Base-by-base conservation (phyloP, 768 basidiomycete species). In the Lactarius hatsudake region DNA sequence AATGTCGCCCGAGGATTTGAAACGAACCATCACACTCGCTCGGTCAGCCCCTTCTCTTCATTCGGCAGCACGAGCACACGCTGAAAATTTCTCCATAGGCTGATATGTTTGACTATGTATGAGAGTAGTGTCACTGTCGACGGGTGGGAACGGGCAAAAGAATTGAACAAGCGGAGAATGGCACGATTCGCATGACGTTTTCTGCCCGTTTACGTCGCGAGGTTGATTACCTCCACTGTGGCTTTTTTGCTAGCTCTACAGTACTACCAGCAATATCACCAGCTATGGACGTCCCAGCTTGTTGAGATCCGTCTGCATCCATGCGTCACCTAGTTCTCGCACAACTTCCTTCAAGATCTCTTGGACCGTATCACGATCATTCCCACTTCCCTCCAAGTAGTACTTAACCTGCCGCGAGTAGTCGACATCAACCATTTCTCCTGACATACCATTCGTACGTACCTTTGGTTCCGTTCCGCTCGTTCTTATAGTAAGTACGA, bases 391-490 rank as follows among this genome's bases (percentile, higher is more conserved):
- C 78, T 96, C 94, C 34, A 95, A 79, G 73, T 96, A 96, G 75
- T 90, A 93, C 74, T 96, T 96, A 78, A 94, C 91, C 90, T 82
- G 61, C 42, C 61, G 34, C 34, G 45, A 55, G 18, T 57, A 56
- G 54, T 62, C 36, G 38, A 23, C 13, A 34, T 3, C 28, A 23
- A 54, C n/a, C 10, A 7, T 43, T 28, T 26, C 17, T n/a, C 17
- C 23, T 15, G 34, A 42, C 43, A 45, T 38, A n/a, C 10, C 2
- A 23, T 36, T 43, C 5, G 23, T 42, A 55, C 57, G 53, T 72
- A 90, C 91, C 85, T 95, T 95, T 0, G 93, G 93, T 72, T 95
- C 93, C 17, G 94, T 96, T 23, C 94, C 94, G 71, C 91, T 93
- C 34, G 93, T 95, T 62, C 91, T 81, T 42, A 85, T 82, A 0